Evolutionary conservation across 2,329 filamentous ascomycete species (phyloP), one percentile per base, ranked within the genome.

Genomic region (Fusarium nisikadoi): DNA sequence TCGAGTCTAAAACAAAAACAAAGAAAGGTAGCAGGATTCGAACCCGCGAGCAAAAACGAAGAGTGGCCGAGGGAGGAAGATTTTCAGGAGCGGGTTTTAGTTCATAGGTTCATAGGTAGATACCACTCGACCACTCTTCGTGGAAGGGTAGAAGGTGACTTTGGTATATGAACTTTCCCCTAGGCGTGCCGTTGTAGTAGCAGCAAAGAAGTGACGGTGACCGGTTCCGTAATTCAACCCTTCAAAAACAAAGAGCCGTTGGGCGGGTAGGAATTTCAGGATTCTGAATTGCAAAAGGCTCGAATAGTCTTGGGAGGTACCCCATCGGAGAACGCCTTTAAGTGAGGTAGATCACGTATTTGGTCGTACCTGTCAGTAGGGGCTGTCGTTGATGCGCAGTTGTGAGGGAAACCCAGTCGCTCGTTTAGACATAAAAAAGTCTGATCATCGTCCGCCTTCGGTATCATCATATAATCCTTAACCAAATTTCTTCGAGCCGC

Each of bases 401-500:
- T 23, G 42, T 35, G 33, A 38, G 38, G 25, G n/a, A 39, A 46
- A 29, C 25, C n/a, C n/a, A 35, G 27, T 53, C 52, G 56, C 62
- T 62, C 36, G 31, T 16, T 39, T n/a, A 27, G 20, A 52, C 17
- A 52, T 38, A 31, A 36, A 45, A 58, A 42, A 38, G 42, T 56
- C 38, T 55, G 49, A 58, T 71, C 63, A 56, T 70, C 23, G 39
- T 41, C 33, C 53, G 56, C 50, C 49, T n/a, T 39, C 20, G 29
- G 33, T n/a, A 42, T 41, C 31, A 45, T 38, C 41, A 33, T 23
- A 42, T 29, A 53, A 23, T 20, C 42, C 54, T 84, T 84, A 89
- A 61, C 87, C 87, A 81, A 88, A 89, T 81, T 87, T 88, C 79
- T 84, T 84, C 20, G 84, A 85, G 9, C 87, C 87, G 36, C 86